Evolutionary conservation across 257 asterid genomes (phyloP).

Genomic region (Solanum clarkiae): DNA sequence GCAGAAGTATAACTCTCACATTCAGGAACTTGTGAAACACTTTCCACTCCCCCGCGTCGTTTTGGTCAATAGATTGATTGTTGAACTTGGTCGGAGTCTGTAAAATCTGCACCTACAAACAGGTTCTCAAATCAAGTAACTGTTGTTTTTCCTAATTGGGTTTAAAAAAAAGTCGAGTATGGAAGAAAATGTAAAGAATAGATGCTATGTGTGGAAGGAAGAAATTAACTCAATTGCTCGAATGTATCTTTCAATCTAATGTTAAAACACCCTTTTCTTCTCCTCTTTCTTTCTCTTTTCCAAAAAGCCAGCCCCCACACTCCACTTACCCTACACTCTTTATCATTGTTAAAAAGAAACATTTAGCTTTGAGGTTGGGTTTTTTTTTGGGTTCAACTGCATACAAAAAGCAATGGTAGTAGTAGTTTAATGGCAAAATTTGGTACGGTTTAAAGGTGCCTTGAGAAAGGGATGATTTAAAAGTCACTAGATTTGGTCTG

Average conservation of each 20-base stretch:
- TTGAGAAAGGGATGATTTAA: constrained; percentile 24
- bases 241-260: neutral
- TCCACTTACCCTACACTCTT: neutral
- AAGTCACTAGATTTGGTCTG: constrained; percentile 50
- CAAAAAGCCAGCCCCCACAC: neutral
- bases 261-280: neutral
- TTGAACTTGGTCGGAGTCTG: neutral
- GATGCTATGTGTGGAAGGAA: neutral
- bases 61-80: neutral
- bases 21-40: neutral
- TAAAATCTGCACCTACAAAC: neutral
- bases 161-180: neutral
- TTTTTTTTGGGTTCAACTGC: neutral
- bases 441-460: neutral
- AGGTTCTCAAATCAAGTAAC: neutral
- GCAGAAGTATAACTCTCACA: neutral
- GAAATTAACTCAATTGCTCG: neutral
- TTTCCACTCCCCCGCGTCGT: neutral
- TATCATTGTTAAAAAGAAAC: neutral
- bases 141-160: neutral
- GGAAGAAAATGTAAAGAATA: neutral
- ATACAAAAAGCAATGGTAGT: neutral
- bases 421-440: neutral
- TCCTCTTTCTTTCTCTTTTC: neutral
- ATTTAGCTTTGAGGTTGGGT: neutral